Percentiles rank a stretch among this genome's conserved stretches.
These are phyloP conservation scores for Maudiozyma saulgeensis DNA, from an alignment of 805 yeast genomes.

Conservation along the genomic window DNA sequence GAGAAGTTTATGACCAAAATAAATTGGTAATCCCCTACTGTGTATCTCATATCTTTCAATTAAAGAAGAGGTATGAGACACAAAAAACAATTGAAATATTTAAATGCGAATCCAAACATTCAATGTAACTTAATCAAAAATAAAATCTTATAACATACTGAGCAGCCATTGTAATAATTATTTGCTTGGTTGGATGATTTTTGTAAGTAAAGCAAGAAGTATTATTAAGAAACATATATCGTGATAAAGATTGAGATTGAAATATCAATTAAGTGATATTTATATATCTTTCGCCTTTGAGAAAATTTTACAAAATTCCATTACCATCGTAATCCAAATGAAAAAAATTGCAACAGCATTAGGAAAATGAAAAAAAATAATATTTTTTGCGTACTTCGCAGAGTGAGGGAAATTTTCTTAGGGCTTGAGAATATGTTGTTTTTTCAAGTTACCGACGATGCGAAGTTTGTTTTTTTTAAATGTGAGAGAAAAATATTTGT, in stretches of 20 bases:
- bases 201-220: background rate
- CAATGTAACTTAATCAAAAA: conserved; percentile 9
- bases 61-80: background rate
- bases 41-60: too few species aligned
- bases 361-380: too few species aligned
- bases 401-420: background rate
- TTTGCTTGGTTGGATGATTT: conserved; percentile 13
- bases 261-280: background rate
- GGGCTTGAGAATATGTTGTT: background rate
- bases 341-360: too few species aligned
- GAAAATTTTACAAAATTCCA: too few species aligned
- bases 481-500: background rate
- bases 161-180: conserved; percentile 28
- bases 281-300: too few species aligned
- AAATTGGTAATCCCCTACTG: conserved; percentile 25
- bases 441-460: background rate
- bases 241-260: background rate
- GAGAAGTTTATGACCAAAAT: conserved; percentile 20
- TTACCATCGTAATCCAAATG: too few species aligned
- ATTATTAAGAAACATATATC: background rate
- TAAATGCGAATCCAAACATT: background rate
- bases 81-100: background rate
- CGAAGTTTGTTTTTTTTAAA: background rate
- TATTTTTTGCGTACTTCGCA: too few species aligned
- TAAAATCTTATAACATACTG: conserved; percentile 23